These are phyloP conservation scores for Curvularia spicifera DNA, from an alignment of 2,329 filamentous ascomycete genomes.

Conservation along the genomic window DNA sequence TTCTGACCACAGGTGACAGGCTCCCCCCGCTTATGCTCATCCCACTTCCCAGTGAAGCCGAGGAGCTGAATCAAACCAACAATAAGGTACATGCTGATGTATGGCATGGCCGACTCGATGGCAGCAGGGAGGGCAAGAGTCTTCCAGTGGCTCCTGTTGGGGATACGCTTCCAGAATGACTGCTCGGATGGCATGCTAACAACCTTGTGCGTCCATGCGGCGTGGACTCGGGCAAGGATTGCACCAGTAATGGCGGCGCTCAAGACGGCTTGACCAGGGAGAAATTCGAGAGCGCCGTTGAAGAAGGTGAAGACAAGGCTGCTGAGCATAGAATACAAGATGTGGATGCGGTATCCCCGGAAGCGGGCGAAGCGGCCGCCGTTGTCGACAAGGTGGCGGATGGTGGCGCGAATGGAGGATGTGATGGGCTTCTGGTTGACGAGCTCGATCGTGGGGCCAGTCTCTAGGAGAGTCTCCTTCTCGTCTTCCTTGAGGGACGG, in stretches of 20 bases:
- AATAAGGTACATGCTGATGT: slow-evolving; percentile 60
- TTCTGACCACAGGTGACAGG: slow-evolving; percentile 38
- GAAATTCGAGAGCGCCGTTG: slow-evolving; percentile 47
- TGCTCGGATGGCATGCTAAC: slow-evolving; percentile 72
- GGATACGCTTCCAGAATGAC: slow-evolving; percentile 70
- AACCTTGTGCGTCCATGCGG: slow-evolving; percentile 85
- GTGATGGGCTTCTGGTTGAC: slow-evolving; percentile 66
- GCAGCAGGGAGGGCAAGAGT: slow-evolving; percentile 73
- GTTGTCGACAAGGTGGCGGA: slow-evolving; percentile 66
- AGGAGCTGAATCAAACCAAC: slow-evolving; percentile 52
- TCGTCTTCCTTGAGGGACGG: slow-evolving; percentile 50
- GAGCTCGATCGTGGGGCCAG: slow-evolving; percentile 50
- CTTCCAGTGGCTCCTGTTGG: slow-evolving; percentile 68
- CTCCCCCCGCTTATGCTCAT: too few relatives aligned
- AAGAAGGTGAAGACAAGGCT: slow-evolving; percentile 55
- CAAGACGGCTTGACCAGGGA: slow-evolving; percentile 58
- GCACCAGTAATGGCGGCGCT: slow-evolving; percentile 65
- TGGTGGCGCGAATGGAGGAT: slow-evolving; percentile 62
- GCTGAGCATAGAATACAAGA: slow-evolving; percentile 47
- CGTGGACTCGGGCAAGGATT: slow-evolving; percentile 69
- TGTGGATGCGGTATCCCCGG: slow-evolving; percentile 67
- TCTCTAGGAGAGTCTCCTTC: slow-evolving; percentile 50
- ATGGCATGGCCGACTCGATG: slow-evolving; percentile 65
- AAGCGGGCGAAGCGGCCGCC: slow-evolving; percentile 71
- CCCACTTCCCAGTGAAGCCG: slow-evolving; percentile 39